Percentiles rank a stretch among this genome's conserved stretches.
phyloP scores from a whole-genome alignment of 192 early-diverging fungal species.

The Dissophora ornata region DNA sequence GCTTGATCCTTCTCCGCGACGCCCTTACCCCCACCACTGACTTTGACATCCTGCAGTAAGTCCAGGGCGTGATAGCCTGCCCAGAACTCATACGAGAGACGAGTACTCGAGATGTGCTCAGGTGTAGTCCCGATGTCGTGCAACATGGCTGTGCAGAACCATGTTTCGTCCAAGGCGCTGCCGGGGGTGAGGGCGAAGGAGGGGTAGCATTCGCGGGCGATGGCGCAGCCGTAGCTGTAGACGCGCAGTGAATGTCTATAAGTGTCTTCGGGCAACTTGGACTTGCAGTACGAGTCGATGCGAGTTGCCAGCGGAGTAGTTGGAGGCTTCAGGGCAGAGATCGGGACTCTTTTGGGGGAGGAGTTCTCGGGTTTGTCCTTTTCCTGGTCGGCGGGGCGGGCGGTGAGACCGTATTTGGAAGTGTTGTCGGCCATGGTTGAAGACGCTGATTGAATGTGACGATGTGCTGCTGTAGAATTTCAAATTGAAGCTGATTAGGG shows the following conservation, averaged over 20 bases:
- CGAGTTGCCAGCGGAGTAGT: background rate
- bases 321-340: background rate
- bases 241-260: conserved; percentile 22
- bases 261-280: conserved; percentile 9
- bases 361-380: conserved; percentile 10
- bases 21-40: conserved; percentile 6
- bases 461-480: background rate
- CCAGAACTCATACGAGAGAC: conserved; percentile 32
- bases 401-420: conserved; percentile 13
- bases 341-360: conserved; percentile 3
- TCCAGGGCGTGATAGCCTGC: conserved; percentile 18
- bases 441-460: background rate
- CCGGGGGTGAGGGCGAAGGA: conserved; percentile 12
- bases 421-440: background rate
- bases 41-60: conserved; percentile 14
- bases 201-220: conserved; percentile 24
- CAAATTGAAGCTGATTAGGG: background rate
- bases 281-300: conserved; percentile 10
- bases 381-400: conserved; percentile 7
- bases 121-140: conserved; percentile 29
- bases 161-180: conserved; percentile 21
- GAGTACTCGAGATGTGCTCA: conserved; percentile 15
- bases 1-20: conserved; percentile 22
- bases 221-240: conserved; percentile 24
- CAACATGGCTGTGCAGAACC: conserved; percentile 26